Base-by-base conservation (phyloP, 345 rosid species). In the Clarkia xantiana region DNA sequence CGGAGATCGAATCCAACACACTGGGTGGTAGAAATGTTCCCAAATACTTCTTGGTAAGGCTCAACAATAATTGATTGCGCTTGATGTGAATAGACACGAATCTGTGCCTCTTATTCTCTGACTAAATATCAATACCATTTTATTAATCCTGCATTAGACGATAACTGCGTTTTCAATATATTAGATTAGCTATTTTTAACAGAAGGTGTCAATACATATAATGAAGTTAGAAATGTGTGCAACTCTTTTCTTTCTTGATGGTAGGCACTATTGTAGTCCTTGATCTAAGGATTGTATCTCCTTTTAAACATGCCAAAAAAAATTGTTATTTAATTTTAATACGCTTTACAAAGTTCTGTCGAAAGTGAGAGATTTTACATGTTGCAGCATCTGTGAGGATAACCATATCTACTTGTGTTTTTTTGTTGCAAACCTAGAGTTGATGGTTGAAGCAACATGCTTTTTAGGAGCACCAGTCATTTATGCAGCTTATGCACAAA, bases 401-500 rank as follows among this genome's bases (percentile, higher is more conserved):
- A 25, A 45, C 41, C 25, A 60, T 60, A 49, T 60, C 63, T 13
- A 40, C 63, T 12, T 56, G 57, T 29, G 57, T n/a, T n/a, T 46
- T 36, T 45, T 57, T 46, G 56, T 46, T 2, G 57, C 53, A 39
- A 60, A 60, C 14, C 63, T 57, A 16, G 52, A 45, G 40, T 38
- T 60, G 20, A 60, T 45, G 43, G 40, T 52, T 39, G 63, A 52
- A 36, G 63, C 42, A 45, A 60, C 53, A 25, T 45, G 57, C 17
- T 52, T 57, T 52, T 57, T 52, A 12, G 63, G 39, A 11, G 52
- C 63, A 11, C 63, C 63, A 0, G 23, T 52, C 44, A 52, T 34
- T 16, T 60, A 57, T 6, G 63, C 63, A 18, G 57, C 63, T 53
- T 52, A 57, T n/a, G 63, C 63, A 40, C 63, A 60, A 22, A 53